These are phyloP conservation scores for Brassica juncea DNA, from an alignment of 345 rosid species.

Conservation along the genomic window DNA sequence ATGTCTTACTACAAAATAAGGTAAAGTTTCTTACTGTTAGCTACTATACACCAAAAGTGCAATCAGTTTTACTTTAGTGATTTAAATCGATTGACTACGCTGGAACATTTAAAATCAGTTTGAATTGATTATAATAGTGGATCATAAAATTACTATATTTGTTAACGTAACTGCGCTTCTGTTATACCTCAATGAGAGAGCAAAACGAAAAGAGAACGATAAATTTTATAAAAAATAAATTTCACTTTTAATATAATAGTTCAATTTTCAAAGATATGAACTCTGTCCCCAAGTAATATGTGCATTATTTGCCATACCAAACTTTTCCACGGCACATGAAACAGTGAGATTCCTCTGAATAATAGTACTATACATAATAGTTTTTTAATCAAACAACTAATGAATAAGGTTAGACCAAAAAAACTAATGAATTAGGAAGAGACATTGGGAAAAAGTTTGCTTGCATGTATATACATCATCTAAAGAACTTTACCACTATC, in stretches of 20 bases:
- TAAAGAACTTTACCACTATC: slow-evolving; percentile 7
- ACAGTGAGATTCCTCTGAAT: slow-evolving; percentile 2
- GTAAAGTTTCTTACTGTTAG: neutral
- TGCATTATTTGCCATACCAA: slow-evolving; percentile 25
- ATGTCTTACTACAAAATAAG: slow-evolving; percentile 3
- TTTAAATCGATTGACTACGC: neutral
- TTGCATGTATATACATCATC: slow-evolving; percentile 1
- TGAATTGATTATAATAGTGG: neutral
- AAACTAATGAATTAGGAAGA: neutral
- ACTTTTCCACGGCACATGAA: slow-evolving; percentile 42
- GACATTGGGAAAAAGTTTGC: neutral
- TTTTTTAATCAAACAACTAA: neutral
- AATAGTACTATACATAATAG: neutral
- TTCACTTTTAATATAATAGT: neutral
- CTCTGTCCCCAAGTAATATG: slow-evolving; percentile 9
- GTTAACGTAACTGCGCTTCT: neutral
- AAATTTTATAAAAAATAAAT: neutral
- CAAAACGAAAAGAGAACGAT: neutral
- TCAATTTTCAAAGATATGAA: neutral
- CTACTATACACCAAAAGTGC: neutral
- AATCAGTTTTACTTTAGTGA: neutral
- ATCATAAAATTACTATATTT: neutral
- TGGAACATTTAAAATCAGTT: neutral
- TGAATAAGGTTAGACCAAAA: neutral
- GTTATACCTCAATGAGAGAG: neutral